These are phyloP conservation scores for Emydomyces testavorans DNA, from an alignment of 2,329 filamentous ascomycete species.

Conservation along the genomic window DNA sequence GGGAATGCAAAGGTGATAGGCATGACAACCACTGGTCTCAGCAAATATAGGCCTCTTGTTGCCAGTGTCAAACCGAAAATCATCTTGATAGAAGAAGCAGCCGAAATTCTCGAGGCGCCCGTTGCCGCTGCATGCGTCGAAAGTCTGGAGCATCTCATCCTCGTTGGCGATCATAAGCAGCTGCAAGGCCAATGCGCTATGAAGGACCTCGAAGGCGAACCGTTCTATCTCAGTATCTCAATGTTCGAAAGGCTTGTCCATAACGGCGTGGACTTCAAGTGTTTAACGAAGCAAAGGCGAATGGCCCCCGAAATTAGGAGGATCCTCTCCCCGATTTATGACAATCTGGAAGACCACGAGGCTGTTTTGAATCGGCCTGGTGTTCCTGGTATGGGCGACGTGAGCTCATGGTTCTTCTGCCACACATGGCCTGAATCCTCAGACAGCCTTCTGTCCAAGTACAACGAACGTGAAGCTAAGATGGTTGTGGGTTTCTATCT, in stretches of 20 bases:
- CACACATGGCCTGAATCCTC: conserved; percentile 55
- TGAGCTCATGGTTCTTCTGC: conserved; percentile 50
- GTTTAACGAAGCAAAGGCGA: conserved; percentile 56
- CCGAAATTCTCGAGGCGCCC: conserved; percentile 54
- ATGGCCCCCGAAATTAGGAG: conserved; percentile 60
- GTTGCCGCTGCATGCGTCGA: conserved; percentile 50
- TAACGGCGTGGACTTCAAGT: conserved; percentile 51
- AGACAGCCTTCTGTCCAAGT: conserved; percentile 53
- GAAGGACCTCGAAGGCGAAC: conserved; percentile 45
- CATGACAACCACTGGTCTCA: conserved; percentile 67
- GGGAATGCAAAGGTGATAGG: conserved; percentile 50
- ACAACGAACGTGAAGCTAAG: conserved; percentile 59
- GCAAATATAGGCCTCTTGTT: conserved; percentile 65
- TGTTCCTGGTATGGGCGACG: conserved; percentile 52
- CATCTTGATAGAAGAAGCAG: conserved; percentile 68
- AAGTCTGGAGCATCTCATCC: conserved; percentile 52
- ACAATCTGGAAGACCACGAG: conserved; percentile 46
- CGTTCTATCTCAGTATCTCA: conserved; percentile 59
- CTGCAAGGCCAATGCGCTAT: conserved; percentile 57
- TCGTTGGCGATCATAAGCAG: conserved; percentile 73
- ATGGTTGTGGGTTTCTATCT: conserved; percentile 64
- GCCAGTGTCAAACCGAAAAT: conserved; percentile 54
- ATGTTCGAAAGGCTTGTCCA: conserved; percentile 69
- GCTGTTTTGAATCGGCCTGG: conserved; percentile 44
- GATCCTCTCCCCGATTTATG: conserved; percentile 52